Base-by-base conservation (phyloP, 2,329 filamentous ascomycete genomes). In the Raffaelea albimanens region DNA sequence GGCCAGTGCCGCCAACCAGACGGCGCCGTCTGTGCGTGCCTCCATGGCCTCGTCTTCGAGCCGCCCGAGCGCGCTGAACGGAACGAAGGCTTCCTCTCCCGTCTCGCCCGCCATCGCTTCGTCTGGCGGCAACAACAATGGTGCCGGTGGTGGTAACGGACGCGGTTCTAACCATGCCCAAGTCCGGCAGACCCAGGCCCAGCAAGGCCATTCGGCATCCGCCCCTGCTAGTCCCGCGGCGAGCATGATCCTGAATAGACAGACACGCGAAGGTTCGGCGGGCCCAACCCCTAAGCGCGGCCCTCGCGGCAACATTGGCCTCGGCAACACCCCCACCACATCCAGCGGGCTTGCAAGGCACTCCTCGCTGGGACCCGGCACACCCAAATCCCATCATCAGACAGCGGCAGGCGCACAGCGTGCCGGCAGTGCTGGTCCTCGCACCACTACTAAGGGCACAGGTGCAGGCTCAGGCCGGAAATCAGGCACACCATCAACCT, bases 331-430 rank as follows among this genome's bases (percentile, higher is more conserved):
- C 3, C 72, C 76, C 2, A 61, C 65, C 8, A 69, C 73, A 3
- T 78, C 78, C 2, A 82, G 78, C 57, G 72, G 71, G 1, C 66
- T 83, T 11, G 79, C 78, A 7, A 70, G 80, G 14, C 80, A 83
- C 58, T 72, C 79, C 1, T 83, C 80, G 2, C 67, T 81, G 3
- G 79, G 78, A 0, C 80, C 80, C 0, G 77, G 78, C 23, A 82
- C 78, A 3, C 76, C 79, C 10, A 82, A 82, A 59, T 68, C 64
- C 3, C 55, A 56, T 36, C 53, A 57, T 39, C 55, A 53, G 29
- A 58, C 58, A 1, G 55, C 58, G 1, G 50, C 54, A 2, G 59
- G 59, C 41, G 47, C 56, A 7, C 62, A 60, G 45, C 58, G 63
- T 8, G 63, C 80, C 29, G 79, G 78, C 10, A 83, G 80, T 57